A percentile compares a stretch with the other conserved stretches of the same genome.
Conservation (phyloP, 305 asterid species). For the Fraxinus nigra region DNA sequence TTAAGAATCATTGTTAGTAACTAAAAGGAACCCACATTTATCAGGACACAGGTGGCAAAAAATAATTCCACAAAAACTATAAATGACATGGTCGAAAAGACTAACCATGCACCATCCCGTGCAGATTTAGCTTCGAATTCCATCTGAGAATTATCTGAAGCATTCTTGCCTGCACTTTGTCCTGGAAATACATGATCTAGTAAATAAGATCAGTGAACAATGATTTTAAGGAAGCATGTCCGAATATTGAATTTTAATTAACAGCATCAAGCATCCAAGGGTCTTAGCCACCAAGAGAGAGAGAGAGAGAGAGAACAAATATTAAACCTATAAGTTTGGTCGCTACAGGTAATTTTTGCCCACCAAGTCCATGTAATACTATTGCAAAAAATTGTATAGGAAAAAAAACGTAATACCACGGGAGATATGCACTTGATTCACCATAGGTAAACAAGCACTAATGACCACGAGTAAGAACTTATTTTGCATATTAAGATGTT, state of each 20-base stretch:
- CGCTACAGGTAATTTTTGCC: not conserved
- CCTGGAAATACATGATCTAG: slow-evolving; percentile 30
- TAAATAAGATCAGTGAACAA: not conserved
- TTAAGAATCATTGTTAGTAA: slow-evolving; percentile 16
- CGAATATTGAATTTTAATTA: not conserved
- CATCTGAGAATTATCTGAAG: slow-evolving; percentile 62
- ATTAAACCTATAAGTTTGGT: not conserved
- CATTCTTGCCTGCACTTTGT: slow-evolving; percentile 54
- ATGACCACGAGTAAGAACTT: not conserved
- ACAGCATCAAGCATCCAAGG: not conserved
- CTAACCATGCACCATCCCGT: slow-evolving; percentile 98
- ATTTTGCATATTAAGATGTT: not conserved
- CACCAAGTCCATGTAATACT: slow-evolving; percentile 1
- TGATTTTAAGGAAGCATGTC: not conserved
- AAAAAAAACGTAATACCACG: not conserved
- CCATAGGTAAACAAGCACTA: slow-evolving; percentile 6
- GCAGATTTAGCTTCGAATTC: slow-evolving; percentile 98
- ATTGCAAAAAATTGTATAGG: not conserved
- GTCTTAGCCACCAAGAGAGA: not conserved
- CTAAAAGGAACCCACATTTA: slow-evolving; percentile 4
- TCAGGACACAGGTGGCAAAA: slow-evolving; percentile 8
- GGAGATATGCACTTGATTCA: not conserved
- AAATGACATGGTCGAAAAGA: slow-evolving; percentile 17
- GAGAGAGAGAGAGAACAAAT: not conserved
- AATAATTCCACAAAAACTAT: slow-evolving; percentile 1